phyloP scores from a whole-genome alignment of 225 moss, liverwort and hornwort genomes.

The Bryum argenteum region DNA sequence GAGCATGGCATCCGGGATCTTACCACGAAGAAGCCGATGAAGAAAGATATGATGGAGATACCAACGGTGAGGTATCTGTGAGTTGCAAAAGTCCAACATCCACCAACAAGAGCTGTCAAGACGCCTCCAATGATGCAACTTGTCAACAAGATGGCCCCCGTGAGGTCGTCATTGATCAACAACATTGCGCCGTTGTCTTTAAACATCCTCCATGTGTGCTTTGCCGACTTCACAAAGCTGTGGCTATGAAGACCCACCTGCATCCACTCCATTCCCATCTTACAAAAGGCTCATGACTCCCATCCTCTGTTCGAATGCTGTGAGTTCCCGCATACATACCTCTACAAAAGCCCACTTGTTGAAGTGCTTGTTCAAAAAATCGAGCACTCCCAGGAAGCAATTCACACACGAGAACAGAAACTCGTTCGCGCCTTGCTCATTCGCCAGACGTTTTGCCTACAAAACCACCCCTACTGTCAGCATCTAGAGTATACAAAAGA shows the following conservation, averaged over 20 bases:
- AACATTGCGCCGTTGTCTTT: constrained; percentile 55
- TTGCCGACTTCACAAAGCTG: constrained; percentile 82
- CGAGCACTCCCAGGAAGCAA: constrained; percentile 67
- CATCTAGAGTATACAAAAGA: neutral
- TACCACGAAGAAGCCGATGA: constrained; percentile 78
- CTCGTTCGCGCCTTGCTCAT: constrained; percentile 87
- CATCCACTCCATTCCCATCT: constrained; percentile 1
- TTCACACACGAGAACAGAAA: constrained; percentile 91
- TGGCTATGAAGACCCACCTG: constrained; percentile 81
- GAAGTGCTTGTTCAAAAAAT: constrained; percentile 66
- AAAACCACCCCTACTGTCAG: neutral
- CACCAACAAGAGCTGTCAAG: constrained; percentile 84
- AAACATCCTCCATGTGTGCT: constrained; percentile 81
- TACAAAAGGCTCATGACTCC: neutral
- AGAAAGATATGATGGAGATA: constrained; percentile 65
- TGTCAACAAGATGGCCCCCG: constrained; percentile 65
- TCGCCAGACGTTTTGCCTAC: constrained; percentile 75
- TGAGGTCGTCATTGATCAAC: constrained; percentile 80
- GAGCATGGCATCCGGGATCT: constrained; percentile 17
- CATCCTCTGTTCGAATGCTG: neutral
- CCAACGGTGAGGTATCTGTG: constrained; percentile 56
- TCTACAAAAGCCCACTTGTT: constrained; percentile 96
- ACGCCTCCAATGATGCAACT: constrained; percentile 88
- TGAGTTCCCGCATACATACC: constrained; percentile 70
- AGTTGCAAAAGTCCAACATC: constrained; percentile 76